Evolutionary conservation across 768 basidiomycete genomes (phyloP).

Genomic region (Tylopilus vinaceipallidus): DNA sequence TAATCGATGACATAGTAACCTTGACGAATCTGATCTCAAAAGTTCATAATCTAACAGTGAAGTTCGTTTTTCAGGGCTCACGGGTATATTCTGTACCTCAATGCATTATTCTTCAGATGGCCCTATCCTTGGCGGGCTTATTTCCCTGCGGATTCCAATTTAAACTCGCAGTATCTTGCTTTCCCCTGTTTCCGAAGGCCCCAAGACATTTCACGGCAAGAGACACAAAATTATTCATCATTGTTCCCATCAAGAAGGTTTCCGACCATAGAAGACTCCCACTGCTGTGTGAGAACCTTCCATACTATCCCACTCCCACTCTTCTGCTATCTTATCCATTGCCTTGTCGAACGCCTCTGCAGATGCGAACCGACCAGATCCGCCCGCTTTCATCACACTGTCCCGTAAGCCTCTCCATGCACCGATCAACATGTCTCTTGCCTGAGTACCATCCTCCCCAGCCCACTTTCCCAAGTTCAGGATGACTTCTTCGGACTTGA

Average conservation of each 20-base stretch:
- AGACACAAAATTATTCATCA: no score
- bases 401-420: conserved; percentile 26
- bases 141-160: no score
- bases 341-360: conserved; percentile 19
- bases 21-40: no score
- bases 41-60: no score
- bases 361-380: conserved; percentile 14
- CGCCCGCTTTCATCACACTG: conserved; percentile 17
- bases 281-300: conserved; percentile 12
- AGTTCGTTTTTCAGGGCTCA: no score
- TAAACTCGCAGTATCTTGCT: no score
- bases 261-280: conserved; percentile 13
- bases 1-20: no score
- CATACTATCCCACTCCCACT: conserved; percentile 27
- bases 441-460: conserved; percentile 21
- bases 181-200: no score
- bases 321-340: conserved; percentile 16
- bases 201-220: no score
- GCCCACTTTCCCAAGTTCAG: conserved; percentile 27
- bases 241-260: conserved; percentile 12
- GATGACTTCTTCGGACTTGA: conserved; percentile 15
- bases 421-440: conserved; percentile 10
- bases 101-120: no score
- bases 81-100: no score
- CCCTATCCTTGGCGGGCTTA: no score